Conservation (phyloP, 1,139 yeast genomes). For the Yamadazyma kanchanaburiensis region DNA sequence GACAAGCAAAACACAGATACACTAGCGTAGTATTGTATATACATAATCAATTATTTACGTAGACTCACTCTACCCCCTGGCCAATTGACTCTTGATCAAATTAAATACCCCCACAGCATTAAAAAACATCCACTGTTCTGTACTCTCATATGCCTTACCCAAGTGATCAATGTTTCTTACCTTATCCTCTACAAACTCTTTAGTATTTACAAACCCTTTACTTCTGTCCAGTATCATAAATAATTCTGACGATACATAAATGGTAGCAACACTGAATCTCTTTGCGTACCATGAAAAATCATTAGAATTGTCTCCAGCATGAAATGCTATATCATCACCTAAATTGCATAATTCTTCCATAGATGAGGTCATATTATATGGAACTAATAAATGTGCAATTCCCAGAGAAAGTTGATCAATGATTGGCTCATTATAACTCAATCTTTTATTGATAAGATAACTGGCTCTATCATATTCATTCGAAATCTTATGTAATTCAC, state of each 20-base stretch:
- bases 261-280: slow-evolving; percentile 63
- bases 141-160: slow-evolving; percentile 59
- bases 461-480: slow-evolving; percentile 60
- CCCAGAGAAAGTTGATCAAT: slow-evolving; percentile 44
- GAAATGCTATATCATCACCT: slow-evolving; percentile 73
- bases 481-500: slow-evolving; percentile 22
- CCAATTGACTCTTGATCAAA: slow-evolving; percentile 64
- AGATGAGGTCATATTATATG: slow-evolving; percentile 48
- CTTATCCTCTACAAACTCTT: slow-evolving; percentile 61
- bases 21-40: too few species aligned
- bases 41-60: too few species aligned
- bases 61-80: slow-evolving; percentile 46
- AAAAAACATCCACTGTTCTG: slow-evolving; percentile 75
- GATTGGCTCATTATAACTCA: slow-evolving; percentile 59
- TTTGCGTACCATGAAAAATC: slow-evolving; percentile 95
- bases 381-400: slow-evolving; percentile 52
- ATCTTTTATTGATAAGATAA: slow-evolving; percentile 56
- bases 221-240: slow-evolving; percentile 81
- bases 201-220: slow-evolving; percentile 50
- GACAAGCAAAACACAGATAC: too few species aligned
- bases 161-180: slow-evolving; percentile 50
- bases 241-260: slow-evolving; percentile 72
- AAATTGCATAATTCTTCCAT: slow-evolving; percentile 68
- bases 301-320: slow-evolving; percentile 77
- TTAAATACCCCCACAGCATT: slow-evolving; percentile 66